Conservation (phyloP, 257 asterid genomes). For the Fraxinus americana region DNA sequence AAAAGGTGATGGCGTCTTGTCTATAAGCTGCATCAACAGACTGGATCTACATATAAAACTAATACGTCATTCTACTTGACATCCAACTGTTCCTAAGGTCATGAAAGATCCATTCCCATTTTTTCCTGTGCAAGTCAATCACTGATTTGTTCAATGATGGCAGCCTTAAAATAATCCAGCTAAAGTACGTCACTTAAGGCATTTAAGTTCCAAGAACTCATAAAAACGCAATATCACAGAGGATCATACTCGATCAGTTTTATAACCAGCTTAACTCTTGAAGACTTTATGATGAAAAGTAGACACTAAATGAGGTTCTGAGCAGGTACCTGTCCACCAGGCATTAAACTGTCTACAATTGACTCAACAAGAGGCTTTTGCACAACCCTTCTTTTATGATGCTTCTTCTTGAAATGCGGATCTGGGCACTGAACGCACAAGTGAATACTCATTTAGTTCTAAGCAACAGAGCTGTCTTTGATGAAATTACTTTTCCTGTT, state of each 20-base stretch:
- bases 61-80: neutral
- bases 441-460: slow-evolving; percentile 20
- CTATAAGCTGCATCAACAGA: neutral
- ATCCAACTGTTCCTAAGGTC: neutral
- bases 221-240: neutral
- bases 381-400: slow-evolving; percentile 88
- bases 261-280: neutral
- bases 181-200: neutral
- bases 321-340: slow-evolving; percentile 71
- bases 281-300: neutral
- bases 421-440: slow-evolving; percentile 83
- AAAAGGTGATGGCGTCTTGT: neutral
- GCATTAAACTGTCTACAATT: slow-evolving; percentile 52
- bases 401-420: slow-evolving; percentile 90
- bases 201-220: neutral
- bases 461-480: slow-evolving; percentile 16
- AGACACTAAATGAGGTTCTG: slow-evolving; percentile 1
- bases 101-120: neutral
- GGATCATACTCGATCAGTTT: neutral
- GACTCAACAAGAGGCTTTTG: slow-evolving; percentile 89
- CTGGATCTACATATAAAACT: neutral
- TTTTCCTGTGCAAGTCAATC: neutral
- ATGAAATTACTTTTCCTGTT: neutral
- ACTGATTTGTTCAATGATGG: neutral
- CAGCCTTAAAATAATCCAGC: neutral